Evolutionary conservation across 192 early-diverging fungal genomes (phyloP).

Genomic region (Gonapodya prolifera): DNA sequence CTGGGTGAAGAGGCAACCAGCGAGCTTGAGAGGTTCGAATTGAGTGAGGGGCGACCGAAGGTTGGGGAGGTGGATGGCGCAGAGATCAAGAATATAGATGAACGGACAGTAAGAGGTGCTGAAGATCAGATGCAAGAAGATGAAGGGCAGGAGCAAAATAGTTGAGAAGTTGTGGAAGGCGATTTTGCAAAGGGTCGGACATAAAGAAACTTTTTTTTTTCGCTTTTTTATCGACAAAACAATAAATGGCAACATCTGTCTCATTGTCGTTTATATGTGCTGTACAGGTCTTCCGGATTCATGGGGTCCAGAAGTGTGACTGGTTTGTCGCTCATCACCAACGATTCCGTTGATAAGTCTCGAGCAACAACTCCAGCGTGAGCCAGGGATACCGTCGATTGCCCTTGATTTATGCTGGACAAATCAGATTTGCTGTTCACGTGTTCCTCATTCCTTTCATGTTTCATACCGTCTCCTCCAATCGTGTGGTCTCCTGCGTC

Average conservation of each 20-base stretch:
- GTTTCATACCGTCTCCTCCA: not conserved
- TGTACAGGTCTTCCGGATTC: not conserved
- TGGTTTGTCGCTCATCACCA: not conserved
- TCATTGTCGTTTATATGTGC: not conserved
- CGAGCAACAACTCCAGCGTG: too few species aligned
- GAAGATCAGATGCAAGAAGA: not conserved
- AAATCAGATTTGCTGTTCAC: too few species aligned
- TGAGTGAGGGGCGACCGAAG: not conserved
- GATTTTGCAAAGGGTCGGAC: too few species aligned
- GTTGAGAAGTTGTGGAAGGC: too few species aligned
- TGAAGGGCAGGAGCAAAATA: not conserved
- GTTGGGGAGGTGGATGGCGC: not conserved
- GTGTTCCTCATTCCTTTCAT: not conserved
- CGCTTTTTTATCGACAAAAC: too few species aligned
- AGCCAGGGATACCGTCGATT: too few species aligned
- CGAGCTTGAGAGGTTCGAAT: not conserved
- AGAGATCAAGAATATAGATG: not conserved
- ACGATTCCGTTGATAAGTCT: not conserved
- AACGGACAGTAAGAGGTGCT: not conserved
- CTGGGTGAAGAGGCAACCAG: too few species aligned
- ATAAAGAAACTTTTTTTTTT: too few species aligned
- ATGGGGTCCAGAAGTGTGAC: not conserved
- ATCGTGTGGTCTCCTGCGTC: not conserved
- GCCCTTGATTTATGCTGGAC: not conserved
- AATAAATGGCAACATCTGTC: too few species aligned